Conservation (phyloP, 352 stramenopile species). For the Pythium volutum region DNA sequence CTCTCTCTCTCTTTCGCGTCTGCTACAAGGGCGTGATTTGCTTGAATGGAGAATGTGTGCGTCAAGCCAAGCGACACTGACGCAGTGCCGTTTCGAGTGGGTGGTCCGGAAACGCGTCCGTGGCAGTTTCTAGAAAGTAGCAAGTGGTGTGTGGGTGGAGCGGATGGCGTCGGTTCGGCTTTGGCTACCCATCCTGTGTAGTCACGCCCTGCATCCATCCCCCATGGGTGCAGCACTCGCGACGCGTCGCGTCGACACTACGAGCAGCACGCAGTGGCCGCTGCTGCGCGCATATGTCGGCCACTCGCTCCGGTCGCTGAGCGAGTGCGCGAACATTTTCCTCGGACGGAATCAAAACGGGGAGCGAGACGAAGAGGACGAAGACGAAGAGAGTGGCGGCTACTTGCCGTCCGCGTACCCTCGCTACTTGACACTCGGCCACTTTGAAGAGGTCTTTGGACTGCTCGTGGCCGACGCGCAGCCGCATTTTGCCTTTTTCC, state of each 20-base stretch:
- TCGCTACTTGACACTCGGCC: constrained; percentile 37
- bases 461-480: constrained; percentile 63
- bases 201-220: too few relatives aligned
- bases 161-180: too few relatives aligned
- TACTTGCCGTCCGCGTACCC: constrained; percentile 30
- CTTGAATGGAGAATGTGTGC: background rate
- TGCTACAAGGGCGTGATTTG: background rate
- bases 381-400: background rate
- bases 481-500: constrained; percentile 70
- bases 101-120: background rate
- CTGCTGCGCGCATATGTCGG: constrained; percentile 57
- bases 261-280: constrained; percentile 24
- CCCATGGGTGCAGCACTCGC: constrained; percentile 36
- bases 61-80: too few relatives aligned
- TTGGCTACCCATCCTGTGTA: too few relatives aligned
- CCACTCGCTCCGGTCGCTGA: constrained; percentile 40
- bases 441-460: constrained; percentile 78
- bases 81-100: constrained; percentile 5
- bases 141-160: background rate
- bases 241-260: constrained; percentile 21
- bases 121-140: background rate
- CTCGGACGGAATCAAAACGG: constrained; percentile 20
- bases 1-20: too few relatives aligned
- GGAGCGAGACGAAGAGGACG: constrained; percentile 29
- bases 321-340: constrained; percentile 64